Percentiles rank a stretch among this genome's conserved stretches.
These are phyloP conservation scores for Cyberlindnera nakhonratchasimensis DNA, from an alignment of 805 yeast species.

Conservation along the genomic window DNA sequence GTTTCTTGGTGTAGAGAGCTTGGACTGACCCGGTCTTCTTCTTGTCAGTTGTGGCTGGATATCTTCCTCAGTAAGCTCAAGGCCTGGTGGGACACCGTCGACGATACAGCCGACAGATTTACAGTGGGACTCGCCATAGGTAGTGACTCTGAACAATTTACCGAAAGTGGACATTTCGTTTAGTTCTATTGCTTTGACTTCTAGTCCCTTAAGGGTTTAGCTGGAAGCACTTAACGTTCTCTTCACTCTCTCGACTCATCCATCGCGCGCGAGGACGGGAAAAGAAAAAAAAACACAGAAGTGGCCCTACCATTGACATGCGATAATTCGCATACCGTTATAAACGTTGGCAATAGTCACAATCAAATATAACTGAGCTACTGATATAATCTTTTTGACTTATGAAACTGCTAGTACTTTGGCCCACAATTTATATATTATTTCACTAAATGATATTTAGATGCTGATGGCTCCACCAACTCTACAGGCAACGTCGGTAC, in stretches of 20 bases:
- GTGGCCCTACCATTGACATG: slow-evolving; percentile 1
- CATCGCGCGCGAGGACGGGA: slow-evolving; percentile 1
- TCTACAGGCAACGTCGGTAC: too few relatives aligned
- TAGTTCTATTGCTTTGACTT: not conserved
- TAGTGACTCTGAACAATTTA: slow-evolving; percentile 65
- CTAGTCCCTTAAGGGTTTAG: too few relatives aligned
- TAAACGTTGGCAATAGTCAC: too few relatives aligned
- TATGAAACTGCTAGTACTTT: too few relatives aligned
- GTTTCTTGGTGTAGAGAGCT: slow-evolving; percentile 89
- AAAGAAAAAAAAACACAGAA: slow-evolving; percentile 1
- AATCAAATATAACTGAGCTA: too few relatives aligned
- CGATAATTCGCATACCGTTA: too few relatives aligned
- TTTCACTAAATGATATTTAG: too few relatives aligned
- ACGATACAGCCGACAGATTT: slow-evolving; percentile 97
- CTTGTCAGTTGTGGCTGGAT: slow-evolving; percentile 94
- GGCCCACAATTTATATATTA: too few relatives aligned
- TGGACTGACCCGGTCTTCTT: slow-evolving; percentile 97
- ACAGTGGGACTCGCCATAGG: slow-evolving; percentile 98
- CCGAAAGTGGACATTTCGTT: slow-evolving; percentile 72
- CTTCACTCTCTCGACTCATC: not conserved
- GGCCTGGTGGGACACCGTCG: slow-evolving; percentile 97
- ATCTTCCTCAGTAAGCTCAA: slow-evolving; percentile 79
- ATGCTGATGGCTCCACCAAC: too few relatives aligned
- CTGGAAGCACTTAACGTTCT: not conserved
- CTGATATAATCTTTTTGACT: too few relatives aligned